Evolutionary conservation across 2,329 filamentous ascomycete genomes (phyloP).

Genomic region (Pseudogymnoascus sp.): DNA sequence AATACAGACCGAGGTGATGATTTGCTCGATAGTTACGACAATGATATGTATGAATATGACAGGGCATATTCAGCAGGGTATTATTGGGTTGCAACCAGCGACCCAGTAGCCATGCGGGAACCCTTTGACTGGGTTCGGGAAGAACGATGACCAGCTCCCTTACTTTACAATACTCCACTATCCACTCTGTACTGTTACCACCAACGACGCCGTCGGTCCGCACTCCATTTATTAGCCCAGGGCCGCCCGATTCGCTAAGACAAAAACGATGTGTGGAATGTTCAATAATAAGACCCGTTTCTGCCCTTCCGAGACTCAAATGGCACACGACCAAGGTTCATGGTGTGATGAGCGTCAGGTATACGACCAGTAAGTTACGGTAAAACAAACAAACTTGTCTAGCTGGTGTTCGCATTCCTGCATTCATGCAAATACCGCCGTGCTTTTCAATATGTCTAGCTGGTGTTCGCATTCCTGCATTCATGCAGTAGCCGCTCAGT

Average conservation of each 20-base stretch:
- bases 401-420: not conserved
- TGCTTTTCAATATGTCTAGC: not conserved
- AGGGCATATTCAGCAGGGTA: not conserved
- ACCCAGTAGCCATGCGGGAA: constrained; percentile 1
- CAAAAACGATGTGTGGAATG: not conserved
- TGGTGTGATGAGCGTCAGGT: not conserved
- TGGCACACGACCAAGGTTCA: not conserved
- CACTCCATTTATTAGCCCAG: constrained; percentile 4
- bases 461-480: not conserved
- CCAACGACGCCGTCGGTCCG: not conserved
- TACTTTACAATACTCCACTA: not conserved
- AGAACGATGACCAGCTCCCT: constrained; percentile 2
- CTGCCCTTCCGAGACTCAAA: not conserved
- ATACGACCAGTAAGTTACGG: not conserved
- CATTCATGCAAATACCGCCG: not conserved
- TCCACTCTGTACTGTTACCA: not conserved
- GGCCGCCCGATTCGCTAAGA: not conserved
- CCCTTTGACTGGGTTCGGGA: constrained; percentile 5
- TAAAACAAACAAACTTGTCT: constrained; percentile 4
- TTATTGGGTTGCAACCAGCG: constrained; percentile 1
- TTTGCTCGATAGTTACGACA: not conserved
- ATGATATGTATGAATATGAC: constrained; percentile 2
- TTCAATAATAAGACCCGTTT: not conserved
- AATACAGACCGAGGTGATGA: not conserved
- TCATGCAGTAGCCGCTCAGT: not conserved